phyloP scores from a whole-genome alignment of 306 rosid genomes.

The Prunus davidiana region DNA sequence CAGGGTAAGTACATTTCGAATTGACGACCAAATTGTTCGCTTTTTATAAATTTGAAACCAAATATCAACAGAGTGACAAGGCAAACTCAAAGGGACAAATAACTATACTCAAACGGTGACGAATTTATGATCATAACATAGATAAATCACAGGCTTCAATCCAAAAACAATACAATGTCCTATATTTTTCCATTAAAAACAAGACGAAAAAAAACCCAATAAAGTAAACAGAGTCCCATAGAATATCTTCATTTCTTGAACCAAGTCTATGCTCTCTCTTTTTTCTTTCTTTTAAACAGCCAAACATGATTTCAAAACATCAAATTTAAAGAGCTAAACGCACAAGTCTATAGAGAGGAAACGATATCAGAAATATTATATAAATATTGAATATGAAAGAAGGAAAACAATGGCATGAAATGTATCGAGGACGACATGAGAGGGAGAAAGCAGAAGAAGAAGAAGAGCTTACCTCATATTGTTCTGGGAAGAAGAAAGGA shows the following conservation, averaged over 20 bases:
- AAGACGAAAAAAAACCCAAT: neutral
- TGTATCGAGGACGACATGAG: neutral
- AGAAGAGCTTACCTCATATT: conserved; percentile 11
- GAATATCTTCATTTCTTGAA: neutral
- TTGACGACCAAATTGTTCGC: neutral
- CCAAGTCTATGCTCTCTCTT: neutral
- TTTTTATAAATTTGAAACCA: neutral
- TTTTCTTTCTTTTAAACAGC: neutral
- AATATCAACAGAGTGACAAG: neutral
- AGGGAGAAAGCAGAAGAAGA: neutral
- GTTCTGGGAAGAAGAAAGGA: neutral
- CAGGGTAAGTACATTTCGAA: neutral
- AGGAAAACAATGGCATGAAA: neutral
- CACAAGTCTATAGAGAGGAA: neutral
- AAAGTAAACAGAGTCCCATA: neutral
- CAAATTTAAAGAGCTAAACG: neutral
- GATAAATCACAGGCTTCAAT: neutral
- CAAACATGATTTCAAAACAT: neutral
- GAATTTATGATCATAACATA: neutral
- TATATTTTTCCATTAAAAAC: neutral
- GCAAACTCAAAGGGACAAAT: neutral
- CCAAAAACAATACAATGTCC: neutral
- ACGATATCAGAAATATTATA: neutral
- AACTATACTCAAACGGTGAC: neutral
- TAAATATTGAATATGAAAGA: neutral